These are phyloP conservation scores for Plasmodium vivax DNA, from an alignment of 169 alveolate species.

Conservation along the genomic window DNA sequence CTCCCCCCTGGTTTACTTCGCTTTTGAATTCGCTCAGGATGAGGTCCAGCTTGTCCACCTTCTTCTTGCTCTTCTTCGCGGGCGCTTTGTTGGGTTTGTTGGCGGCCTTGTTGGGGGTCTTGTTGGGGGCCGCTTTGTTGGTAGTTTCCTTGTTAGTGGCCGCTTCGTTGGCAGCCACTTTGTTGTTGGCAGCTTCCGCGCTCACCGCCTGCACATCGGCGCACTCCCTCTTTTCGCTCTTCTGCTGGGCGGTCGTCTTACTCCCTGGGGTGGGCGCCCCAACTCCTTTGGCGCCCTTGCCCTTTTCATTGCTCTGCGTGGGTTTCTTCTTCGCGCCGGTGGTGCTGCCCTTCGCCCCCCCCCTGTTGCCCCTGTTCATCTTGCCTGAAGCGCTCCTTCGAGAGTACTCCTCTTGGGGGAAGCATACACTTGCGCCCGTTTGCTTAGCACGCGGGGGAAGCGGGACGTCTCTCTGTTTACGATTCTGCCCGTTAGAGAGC, in stretches of 20 bases:
- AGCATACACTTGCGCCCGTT: background rate
- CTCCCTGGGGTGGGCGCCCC: background rate
- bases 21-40: constrained; percentile 53
- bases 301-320: background rate
- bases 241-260: background rate
- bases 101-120: background rate
- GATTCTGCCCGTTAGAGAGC: background rate
- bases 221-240: constrained; percentile 10
- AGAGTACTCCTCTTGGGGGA: background rate
- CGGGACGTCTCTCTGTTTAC: background rate
- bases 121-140: background rate
- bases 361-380: background rate
- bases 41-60: constrained; percentile 35
- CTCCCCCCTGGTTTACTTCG: background rate
- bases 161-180: background rate
- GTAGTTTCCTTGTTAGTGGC: background rate
- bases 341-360: background rate
- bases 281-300: background rate
- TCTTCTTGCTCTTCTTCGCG: constrained; percentile 51
- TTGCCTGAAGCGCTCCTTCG: background rate
- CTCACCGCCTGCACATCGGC: background rate
- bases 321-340: background rate
- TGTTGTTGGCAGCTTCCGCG: background rate
- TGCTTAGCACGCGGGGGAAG: background rate
- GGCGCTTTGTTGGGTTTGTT: background rate